Evolutionary conservation across 2,329 filamentous ascomycete genomes (phyloP).

Genomic region (Cordyceps tenuipes): DNA sequence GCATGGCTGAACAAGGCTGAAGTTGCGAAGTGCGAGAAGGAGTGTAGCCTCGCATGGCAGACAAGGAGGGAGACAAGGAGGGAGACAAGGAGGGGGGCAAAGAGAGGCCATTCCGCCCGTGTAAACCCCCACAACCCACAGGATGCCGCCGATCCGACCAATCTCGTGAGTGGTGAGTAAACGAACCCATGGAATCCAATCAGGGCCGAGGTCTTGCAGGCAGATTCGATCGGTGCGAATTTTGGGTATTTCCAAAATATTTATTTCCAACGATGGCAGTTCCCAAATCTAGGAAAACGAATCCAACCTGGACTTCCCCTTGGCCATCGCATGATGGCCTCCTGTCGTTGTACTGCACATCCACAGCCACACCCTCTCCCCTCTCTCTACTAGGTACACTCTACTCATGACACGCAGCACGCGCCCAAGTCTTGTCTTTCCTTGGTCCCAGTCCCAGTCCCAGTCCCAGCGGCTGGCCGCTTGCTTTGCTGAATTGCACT

Average conservation of each 20-base stretch:
- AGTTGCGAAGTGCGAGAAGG: too few relatives aligned
- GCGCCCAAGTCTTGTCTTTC: background rate
- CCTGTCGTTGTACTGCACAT: too few relatives aligned
- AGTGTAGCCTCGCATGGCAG: too few relatives aligned
- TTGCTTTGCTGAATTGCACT: background rate
- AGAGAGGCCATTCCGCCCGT: too few relatives aligned
- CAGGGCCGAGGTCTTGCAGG: background rate
- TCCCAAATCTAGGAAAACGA: background rate
- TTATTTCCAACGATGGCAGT: background rate
- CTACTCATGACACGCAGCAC: background rate
- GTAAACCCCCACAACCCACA: background rate
- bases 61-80: too few relatives aligned
- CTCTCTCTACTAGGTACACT: too few relatives aligned
- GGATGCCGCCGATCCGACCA: background rate
- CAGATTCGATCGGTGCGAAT: background rate
- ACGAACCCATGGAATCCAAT: background rate
- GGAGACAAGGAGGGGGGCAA: too few relatives aligned
- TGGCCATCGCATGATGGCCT: background rate
- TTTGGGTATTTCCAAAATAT: background rate
- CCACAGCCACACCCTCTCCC: background rate
- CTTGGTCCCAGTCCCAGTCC: background rate
- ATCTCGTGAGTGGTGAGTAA: background rate
- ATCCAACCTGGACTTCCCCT: background rate
- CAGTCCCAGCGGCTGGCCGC: background rate
- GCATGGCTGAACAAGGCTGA: background rate